Percentiles rank a stretch among this genome's conserved stretches.
These are phyloP conservation scores for Microstroma glucosiphilum DNA, from an alignment of 1,284 basidiomycete genomes.

Conservation along the genomic window DNA sequence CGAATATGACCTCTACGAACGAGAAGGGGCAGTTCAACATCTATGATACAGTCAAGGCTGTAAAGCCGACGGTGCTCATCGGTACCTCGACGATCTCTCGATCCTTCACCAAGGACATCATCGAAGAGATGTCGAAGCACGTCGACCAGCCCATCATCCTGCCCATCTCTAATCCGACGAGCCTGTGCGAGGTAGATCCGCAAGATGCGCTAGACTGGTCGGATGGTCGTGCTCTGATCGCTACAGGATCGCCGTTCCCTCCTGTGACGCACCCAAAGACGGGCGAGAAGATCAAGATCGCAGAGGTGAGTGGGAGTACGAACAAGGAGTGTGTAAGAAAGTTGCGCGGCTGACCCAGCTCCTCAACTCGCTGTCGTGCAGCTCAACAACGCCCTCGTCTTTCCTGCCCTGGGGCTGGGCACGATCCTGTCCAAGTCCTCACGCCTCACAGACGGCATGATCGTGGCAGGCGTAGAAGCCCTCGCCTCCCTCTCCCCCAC, in stretches of 20 bases:
- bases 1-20: constrained; percentile 39
- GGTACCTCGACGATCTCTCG: not conserved
- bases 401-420: constrained; percentile 39
- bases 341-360: not conserved
- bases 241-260: constrained; percentile 79
- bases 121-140: constrained; percentile 69
- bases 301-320: constrained; percentile 59
- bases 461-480: constrained; percentile 64
- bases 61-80: constrained; percentile 76
- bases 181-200: constrained; percentile 65
- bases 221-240: constrained; percentile 66
- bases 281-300: constrained; percentile 65
- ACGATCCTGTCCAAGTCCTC: constrained; percentile 62
- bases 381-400: constrained; percentile 64
- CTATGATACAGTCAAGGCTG: constrained; percentile 64
- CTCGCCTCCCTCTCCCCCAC: constrained; percentile 72
- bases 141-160: constrained; percentile 86
- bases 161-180: constrained; percentile 82
- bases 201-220: constrained; percentile 70
- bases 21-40: constrained; percentile 57
- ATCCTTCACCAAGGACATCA: constrained; percentile 67
- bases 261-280: constrained; percentile 51
- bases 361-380: constrained; percentile 47
- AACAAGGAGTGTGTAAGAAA: not conserved
- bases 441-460: constrained; percentile 68